Conservation (phyloP, 1,284 basidiomycete species). For the Termitomyces sp. region DNA sequence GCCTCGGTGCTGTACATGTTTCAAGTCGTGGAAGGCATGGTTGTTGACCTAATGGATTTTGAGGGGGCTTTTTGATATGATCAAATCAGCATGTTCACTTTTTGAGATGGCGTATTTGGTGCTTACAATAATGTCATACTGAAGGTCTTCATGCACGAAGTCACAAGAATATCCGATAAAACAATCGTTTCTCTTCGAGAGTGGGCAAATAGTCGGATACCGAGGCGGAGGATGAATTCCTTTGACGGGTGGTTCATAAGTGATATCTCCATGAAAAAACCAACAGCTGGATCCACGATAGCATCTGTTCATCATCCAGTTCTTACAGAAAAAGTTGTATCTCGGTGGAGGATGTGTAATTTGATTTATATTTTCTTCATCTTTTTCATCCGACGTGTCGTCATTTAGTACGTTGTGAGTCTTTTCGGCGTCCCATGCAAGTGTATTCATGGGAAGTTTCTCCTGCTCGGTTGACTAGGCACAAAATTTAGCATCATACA, state of each 20-base stretch:
- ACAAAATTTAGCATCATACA: not conserved
- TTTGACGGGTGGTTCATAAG: conserved; percentile 15
- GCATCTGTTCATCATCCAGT: conserved; percentile 20
- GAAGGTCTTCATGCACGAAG: conserved; percentile 14
- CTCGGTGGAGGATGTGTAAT: conserved; percentile 9
- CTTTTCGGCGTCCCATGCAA: not conserved
- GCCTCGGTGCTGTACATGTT: not conserved
- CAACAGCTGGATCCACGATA: conserved; percentile 15
- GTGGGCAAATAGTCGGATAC: conserved; percentile 2
- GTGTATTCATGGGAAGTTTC: not conserved
- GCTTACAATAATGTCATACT: conserved; percentile 13
- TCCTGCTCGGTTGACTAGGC: not conserved
- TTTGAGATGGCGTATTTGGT: not conserved
- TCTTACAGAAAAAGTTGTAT: conserved; percentile 11
- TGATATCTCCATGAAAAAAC: conserved; percentile 17
- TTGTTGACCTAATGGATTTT: not conserved
- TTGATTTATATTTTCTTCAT: not conserved
- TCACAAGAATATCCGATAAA: conserved; percentile 10
- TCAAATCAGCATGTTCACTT: conserved; percentile 11
- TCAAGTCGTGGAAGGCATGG: not conserved
- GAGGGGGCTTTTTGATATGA: not conserved
- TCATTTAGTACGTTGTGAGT: not conserved
- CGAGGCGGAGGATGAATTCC: conserved; percentile 12
- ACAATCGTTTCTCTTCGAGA: conserved; percentile 3
- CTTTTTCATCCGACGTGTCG: not conserved